These are phyloP conservation scores for Luffa aegyptiaca DNA, from an alignment of 306 rosid species.

Conservation along the genomic window DNA sequence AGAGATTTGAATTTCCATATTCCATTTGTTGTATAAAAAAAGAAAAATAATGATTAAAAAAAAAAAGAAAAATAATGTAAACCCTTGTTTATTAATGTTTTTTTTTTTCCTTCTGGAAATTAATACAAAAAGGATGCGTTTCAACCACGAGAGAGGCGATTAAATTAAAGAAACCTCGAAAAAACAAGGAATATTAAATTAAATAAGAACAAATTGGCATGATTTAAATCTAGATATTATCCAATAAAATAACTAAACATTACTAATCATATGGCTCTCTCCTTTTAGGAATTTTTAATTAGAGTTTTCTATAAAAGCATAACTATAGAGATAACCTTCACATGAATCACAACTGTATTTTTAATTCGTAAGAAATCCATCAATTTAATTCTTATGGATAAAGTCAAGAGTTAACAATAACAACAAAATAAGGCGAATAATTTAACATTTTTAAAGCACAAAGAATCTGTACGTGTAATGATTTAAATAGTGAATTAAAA, in stretches of 20 bases:
- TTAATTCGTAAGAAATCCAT: background rate
- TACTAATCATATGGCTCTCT: background rate
- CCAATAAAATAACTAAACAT: background rate
- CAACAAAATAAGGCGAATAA: background rate
- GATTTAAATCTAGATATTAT: background rate
- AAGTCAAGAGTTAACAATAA: background rate
- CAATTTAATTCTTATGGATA: background rate
- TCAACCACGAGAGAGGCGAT: background rate
- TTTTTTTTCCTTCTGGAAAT: too few species aligned
- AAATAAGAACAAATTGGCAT: background rate
- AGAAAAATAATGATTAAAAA: too few species aligned
- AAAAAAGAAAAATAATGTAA: too few species aligned
- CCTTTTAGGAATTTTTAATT: background rate
- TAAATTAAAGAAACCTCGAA: background rate
- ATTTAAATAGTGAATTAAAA: background rate
- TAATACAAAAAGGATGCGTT: background rate
- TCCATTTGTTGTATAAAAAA: too few species aligned
- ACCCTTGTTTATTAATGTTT: too few species aligned
- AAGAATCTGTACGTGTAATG: background rate
- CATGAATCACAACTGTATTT: conserved; percentile 3
- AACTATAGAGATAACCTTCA: background rate
- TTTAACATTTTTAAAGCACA: background rate
- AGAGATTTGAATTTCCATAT: too few species aligned
- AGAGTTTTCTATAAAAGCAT: background rate
- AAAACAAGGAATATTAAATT: background rate